A percentile compares a stretch with the other conserved stretches of the same genome.
Conservation (phyloP, 495 filamentous ascomycete species). For the Parachaetomium inaequale region DNA sequence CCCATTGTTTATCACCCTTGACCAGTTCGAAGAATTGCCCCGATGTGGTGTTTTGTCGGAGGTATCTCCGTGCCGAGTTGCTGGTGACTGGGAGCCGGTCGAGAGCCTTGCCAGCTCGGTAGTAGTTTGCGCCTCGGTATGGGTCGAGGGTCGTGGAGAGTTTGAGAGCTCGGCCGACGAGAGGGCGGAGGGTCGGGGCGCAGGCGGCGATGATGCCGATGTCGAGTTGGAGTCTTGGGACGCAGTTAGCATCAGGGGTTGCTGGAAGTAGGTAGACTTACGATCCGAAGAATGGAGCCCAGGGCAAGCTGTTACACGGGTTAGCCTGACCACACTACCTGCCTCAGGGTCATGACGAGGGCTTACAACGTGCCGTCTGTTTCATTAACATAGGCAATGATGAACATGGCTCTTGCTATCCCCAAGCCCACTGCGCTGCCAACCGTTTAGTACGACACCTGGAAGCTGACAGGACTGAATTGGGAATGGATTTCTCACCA, state of each 20-base stretch:
- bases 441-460: conserved; percentile 7
- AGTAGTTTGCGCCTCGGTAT: conserved; percentile 30
- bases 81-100: conserved; percentile 18
- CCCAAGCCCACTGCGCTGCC: conserved; percentile 29
- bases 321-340: neutral
- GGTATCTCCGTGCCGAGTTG: neutral
- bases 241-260: neutral
- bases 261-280: conserved; percentile 19
- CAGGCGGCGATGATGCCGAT: conserved; percentile 9
- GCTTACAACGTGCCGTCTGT: conserved; percentile 29
- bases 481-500: conserved; percentile 24
- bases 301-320: conserved; percentile 14
- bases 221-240: conserved; percentile 8
- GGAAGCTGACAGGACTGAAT: neutral
- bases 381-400: conserved; percentile 30
- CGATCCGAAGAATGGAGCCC: conserved; percentile 32
- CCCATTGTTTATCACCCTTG: conserved; percentile 1
- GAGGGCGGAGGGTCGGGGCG: conserved; percentile 3
- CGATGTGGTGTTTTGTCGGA: neutral
- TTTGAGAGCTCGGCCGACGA: conserved; percentile 24
- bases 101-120: conserved; percentile 30
- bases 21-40: conserved; percentile 2
- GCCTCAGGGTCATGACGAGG: neutral
- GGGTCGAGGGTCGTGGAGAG: conserved; percentile 18
- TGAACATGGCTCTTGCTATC: conserved; percentile 29